Evolutionary conservation across 2,329 filamentous ascomycete genomes (phyloP).

Genomic region (Nemania diffusa): DNA sequence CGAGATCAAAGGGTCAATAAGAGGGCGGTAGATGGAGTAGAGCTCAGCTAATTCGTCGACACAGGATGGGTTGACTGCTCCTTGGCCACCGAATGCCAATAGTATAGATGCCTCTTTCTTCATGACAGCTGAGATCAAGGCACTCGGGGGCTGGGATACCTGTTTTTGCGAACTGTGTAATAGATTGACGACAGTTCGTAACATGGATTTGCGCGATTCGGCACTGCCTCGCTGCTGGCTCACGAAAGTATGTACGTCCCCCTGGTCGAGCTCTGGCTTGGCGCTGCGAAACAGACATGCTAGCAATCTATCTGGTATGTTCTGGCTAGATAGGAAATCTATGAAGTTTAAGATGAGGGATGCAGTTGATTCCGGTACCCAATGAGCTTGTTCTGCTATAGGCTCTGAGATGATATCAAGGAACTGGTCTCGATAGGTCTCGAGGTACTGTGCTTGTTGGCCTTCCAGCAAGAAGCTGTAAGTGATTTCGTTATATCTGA

Average conservation of each 20-base stretch:
- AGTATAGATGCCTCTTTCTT: constrained; percentile 22
- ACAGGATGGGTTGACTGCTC: constrained; percentile 27
- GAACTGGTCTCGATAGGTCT: background rate
- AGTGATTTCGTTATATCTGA: background rate
- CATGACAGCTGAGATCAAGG: constrained; percentile 4
- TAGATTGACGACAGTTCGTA: constrained; percentile 19
- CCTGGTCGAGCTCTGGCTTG: background rate
- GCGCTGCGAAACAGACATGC: constrained; percentile 10
- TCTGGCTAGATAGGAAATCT: background rate
- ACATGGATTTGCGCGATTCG: constrained; percentile 28
- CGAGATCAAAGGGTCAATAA: constrained; percentile 17
- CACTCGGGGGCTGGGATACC: constrained; percentile 7
- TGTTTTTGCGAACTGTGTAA: background rate
- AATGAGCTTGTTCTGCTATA: background rate
- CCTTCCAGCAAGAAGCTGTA: constrained; percentile 5
- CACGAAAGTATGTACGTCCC: background rate
- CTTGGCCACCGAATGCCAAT: constrained; percentile 32
- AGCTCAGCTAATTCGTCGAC: constrained; percentile 33
- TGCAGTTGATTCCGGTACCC: constrained; percentile 1
- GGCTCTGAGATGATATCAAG: background rate
- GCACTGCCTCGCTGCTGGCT: background rate
- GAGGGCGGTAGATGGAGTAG: constrained; percentile 31
- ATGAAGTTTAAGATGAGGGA: background rate
- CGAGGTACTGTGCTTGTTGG: constrained; percentile 10
- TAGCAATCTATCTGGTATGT: background rate